phyloP scores from a whole-genome alignment of 768 basidiomycete species.

The Kwoniella sp. region DNA sequence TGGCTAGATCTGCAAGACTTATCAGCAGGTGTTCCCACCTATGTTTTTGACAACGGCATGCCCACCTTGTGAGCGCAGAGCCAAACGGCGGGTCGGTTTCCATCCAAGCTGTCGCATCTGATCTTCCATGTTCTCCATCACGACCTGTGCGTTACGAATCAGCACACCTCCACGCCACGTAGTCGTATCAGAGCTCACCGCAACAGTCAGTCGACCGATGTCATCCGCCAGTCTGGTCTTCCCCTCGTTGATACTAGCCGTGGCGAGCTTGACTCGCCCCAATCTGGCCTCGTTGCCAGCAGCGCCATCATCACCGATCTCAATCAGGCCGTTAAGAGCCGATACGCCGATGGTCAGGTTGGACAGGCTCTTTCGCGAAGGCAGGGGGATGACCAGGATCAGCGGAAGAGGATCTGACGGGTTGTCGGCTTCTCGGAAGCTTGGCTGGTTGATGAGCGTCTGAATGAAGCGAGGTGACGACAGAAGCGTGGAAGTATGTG shows the following conservation, averaged over 20 bases:
- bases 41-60: background rate
- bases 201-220: slow-evolving; percentile 60
- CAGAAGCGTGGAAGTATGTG: slow-evolving; percentile 18
- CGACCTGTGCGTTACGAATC: slow-evolving; percentile 60
- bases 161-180: background rate
- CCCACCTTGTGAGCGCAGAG: slow-evolving; percentile 64
- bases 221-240: slow-evolving; percentile 61
- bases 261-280: slow-evolving; percentile 60
- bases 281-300: slow-evolving; percentile 64
- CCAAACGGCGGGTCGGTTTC: slow-evolving; percentile 64
- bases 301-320: slow-evolving; percentile 68
- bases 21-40: background rate
- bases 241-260: slow-evolving; percentile 65
- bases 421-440: slow-evolving; percentile 44
- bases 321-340: slow-evolving; percentile 70
- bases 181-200: slow-evolving; percentile 54
- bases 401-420: slow-evolving; percentile 10
- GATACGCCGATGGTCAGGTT: slow-evolving; percentile 68
- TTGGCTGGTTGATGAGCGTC: slow-evolving; percentile 24
- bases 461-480: slow-evolving; percentile 21
- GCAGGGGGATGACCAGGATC: slow-evolving; percentile 31
- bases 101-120: slow-evolving; percentile 79
- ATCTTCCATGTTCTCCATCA: slow-evolving; percentile 73
- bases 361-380: slow-evolving; percentile 15
- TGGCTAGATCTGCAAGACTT: slow-evolving; percentile 58